Evolutionary conservation across 257 asterid species (phyloP).

Genomic region (Phtheirospermum japonicum): DNA sequence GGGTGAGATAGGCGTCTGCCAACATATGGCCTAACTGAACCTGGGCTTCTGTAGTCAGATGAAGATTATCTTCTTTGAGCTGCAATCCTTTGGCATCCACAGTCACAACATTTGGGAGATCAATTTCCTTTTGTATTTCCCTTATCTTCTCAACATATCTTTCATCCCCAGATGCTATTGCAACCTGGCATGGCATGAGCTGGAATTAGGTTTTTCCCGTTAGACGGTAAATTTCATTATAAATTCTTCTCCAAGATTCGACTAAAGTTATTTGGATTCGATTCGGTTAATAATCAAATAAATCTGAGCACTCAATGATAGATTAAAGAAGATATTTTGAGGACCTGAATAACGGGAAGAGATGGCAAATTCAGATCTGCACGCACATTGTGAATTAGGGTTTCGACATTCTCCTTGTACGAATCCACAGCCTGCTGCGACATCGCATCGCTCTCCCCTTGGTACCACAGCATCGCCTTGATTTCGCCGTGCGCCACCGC

Average conservation of each 20-base stretch:
- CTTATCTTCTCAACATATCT: conserved; percentile 50
- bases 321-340: background rate
- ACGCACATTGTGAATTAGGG: conserved; percentile 50
- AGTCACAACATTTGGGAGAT: conserved; percentile 54
- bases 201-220: too few relatives aligned
- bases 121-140: conserved; percentile 53
- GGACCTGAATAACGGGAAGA: conserved; percentile 71
- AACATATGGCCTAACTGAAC: conserved; percentile 53
- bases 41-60: conserved; percentile 69
- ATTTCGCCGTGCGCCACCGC: conserved; percentile 35
- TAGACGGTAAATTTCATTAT: too few relatives aligned
- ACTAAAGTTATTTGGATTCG: too few relatives aligned
- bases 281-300: too few relatives aligned
- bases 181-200: too few relatives aligned
- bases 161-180: conserved; percentile 56
- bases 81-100: conserved; percentile 70
- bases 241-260: too few relatives aligned
- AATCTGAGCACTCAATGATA: too few relatives aligned
- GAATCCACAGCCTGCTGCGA: conserved; percentile 52
- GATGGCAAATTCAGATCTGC: conserved; percentile 57
- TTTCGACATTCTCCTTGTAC: conserved; percentile 59
- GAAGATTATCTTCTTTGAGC: conserved; percentile 66
- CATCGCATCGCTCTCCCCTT: conserved; percentile 85
- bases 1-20: conserved; percentile 53
- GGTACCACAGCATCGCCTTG: conserved; percentile 83